A percentile compares a stretch with the other conserved stretches of the same genome.
Conservation (phyloP, 192 early-diverging fungal species). For the Entophlyctis luteolus region DNA sequence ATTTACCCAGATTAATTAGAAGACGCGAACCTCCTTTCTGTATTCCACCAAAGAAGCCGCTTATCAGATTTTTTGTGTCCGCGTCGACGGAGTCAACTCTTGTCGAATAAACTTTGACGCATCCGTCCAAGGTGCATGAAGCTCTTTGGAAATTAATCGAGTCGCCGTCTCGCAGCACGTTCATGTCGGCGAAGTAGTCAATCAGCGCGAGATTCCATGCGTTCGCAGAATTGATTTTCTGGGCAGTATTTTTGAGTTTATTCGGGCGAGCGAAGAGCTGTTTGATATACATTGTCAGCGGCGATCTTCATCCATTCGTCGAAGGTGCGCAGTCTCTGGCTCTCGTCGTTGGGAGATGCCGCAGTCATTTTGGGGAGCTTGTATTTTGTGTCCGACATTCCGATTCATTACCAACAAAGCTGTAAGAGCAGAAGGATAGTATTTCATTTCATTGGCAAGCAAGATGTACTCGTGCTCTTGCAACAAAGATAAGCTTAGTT, state of each 20-base stretch:
- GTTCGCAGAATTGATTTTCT: slow-evolving; percentile 94
- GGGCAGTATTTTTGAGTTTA: background rate
- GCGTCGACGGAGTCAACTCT: slow-evolving; percentile 94
- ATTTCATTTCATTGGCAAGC: too few species aligned
- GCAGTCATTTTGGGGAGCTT: too few species aligned
- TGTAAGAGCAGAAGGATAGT: too few species aligned
- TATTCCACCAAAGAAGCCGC: slow-evolving; percentile 71
- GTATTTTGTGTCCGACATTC: too few species aligned
- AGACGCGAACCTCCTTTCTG: background rate
- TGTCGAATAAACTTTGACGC: slow-evolving; percentile 94
- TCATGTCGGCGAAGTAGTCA: slow-evolving; percentile 97
- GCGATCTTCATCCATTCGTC: slow-evolving; percentile 98
- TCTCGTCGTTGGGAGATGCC: too few species aligned
- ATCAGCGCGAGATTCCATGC: slow-evolving; percentile 97
- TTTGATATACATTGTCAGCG: slow-evolving; percentile 90
- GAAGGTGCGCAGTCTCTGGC: too few species aligned
- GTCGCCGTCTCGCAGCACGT: slow-evolving; percentile 85
- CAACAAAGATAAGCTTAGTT: too few species aligned
- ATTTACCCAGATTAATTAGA: background rate
- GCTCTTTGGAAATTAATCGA: slow-evolving; percentile 98
- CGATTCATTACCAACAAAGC: too few species aligned
- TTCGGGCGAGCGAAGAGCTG: background rate
- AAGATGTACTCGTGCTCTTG: too few species aligned
- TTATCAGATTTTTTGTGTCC: slow-evolving; percentile 85
- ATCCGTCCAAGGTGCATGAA: slow-evolving; percentile 93